Conservation (phyloP, 768 basidiomycete species). For the Austroboletus eburneus region DNA sequence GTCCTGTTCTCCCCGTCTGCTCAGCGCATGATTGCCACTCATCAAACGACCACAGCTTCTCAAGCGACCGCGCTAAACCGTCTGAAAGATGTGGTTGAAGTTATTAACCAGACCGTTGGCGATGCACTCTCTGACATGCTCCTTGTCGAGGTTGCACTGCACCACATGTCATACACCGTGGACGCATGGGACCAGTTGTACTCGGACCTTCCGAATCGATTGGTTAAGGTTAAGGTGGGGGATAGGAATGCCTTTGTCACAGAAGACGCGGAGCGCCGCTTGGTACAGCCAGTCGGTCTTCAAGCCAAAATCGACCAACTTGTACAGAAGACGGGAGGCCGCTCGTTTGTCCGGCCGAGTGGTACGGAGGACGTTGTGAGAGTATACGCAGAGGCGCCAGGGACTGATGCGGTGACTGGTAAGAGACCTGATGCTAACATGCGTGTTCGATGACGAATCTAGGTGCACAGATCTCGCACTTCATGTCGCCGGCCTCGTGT, state of each 20-base stretch:
- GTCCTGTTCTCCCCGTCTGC: slow-evolving; percentile 86
- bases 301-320: slow-evolving; percentile 82
- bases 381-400: slow-evolving; percentile 90
- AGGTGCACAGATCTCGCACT: slow-evolving; percentile 68
- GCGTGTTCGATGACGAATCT: slow-evolving; percentile 2
- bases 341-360: slow-evolving; percentile 93
- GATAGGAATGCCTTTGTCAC: slow-evolving; percentile 85
- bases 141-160: slow-evolving; percentile 87
- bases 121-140: slow-evolving; percentile 96
- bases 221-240: slow-evolving; percentile 87
- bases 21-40: slow-evolving; percentile 50
- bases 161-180: slow-evolving; percentile 81
- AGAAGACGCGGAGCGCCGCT: slow-evolving; percentile 86
- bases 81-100: slow-evolving; percentile 68
- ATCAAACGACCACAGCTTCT: slow-evolving; percentile 76
- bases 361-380: slow-evolving; percentile 98
- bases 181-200: slow-evolving; percentile 92
- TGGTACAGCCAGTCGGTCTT: slow-evolving; percentile 74
- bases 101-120: slow-evolving; percentile 98
- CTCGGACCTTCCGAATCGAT: slow-evolving; percentile 87
- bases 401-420: slow-evolving; percentile 80
- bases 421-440: slow-evolving; percentile 7
- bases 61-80: slow-evolving; percentile 78
- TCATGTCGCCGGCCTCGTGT: slow-evolving; percentile 80
- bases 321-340: slow-evolving; percentile 77